Conservation (phyloP, 495 filamentous ascomycete genomes). For the Sordaria brevicollis region DNA sequence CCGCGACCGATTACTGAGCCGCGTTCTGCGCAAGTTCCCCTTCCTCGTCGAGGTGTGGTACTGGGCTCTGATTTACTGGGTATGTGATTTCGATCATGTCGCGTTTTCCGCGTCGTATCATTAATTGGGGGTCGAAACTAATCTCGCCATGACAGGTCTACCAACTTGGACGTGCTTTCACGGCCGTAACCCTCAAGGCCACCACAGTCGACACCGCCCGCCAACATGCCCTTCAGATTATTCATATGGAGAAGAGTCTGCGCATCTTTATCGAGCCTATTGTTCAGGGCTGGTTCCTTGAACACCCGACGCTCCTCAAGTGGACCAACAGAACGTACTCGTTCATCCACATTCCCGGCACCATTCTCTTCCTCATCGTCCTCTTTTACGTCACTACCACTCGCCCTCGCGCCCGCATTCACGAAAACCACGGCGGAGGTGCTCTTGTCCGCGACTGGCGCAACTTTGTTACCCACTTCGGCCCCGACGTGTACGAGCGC, state of each 20-base stretch:
- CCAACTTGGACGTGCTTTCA: conserved; percentile 30
- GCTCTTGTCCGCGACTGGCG: conserved; percentile 30
- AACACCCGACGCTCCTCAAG: conserved; percentile 14
- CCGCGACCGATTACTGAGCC: conserved; percentile 22
- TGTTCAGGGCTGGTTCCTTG: conserved; percentile 47
- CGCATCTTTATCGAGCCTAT: conserved; percentile 52
- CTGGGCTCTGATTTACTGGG: conserved; percentile 61
- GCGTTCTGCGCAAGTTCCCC: conserved; percentile 55
- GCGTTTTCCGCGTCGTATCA: not conserved
- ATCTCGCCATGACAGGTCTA: conserved; percentile 11
- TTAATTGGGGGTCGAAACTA: not conserved
- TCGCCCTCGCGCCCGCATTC: conserved; percentile 25
- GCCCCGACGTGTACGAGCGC: conserved; percentile 17
- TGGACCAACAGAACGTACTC: conserved; percentile 59
- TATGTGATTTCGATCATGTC: conserved; percentile 37
- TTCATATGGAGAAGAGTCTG: conserved; percentile 52
- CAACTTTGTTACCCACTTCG: conserved; percentile 29
- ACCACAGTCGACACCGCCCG: conserved; percentile 38
- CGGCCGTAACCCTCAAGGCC: conserved; percentile 48
- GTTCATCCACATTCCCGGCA: conserved; percentile 75
- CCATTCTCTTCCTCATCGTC: conserved; percentile 56
- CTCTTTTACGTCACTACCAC: conserved; percentile 58
- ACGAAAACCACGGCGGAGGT: conserved; percentile 19
- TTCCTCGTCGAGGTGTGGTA: conserved; percentile 77
- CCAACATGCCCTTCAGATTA: conserved; percentile 46